These are phyloP conservation scores for Ceratobasidium sp. DNA, from an alignment of 1,284 basidiomycete genomes.

Conservation along the genomic window DNA sequence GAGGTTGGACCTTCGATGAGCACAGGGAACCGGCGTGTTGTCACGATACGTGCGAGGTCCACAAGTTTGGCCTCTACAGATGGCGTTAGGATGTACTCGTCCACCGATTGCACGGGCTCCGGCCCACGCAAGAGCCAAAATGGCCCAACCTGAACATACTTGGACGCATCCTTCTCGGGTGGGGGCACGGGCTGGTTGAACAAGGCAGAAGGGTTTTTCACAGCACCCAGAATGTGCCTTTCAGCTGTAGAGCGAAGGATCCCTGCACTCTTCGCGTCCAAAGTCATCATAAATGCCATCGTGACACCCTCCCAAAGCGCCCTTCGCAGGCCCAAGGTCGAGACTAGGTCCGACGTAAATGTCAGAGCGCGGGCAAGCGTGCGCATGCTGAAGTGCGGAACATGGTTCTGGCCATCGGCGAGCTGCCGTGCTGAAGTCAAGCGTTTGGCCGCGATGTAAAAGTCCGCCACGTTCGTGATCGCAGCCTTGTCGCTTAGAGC, in stretches of 20 bases:
- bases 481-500: conserved; percentile 89
- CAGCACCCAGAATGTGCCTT: conserved; percentile 83
- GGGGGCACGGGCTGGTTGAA: conserved; percentile 56
- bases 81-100: conserved; percentile 94
- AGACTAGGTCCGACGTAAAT: conserved; percentile 88
- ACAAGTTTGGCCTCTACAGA: conserved; percentile 97
- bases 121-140: conserved; percentile 91
- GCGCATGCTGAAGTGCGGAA: conserved; percentile 98
- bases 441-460: conserved; percentile 87
- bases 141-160: conserved; percentile 87
- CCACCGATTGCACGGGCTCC: conserved; percentile 67
- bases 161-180: conserved; percentile 54
- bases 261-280: conserved; percentile 81
- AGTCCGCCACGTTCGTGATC: conserved; percentile 92
- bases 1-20: conserved; percentile 99
- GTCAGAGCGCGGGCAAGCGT: conserved; percentile 93
- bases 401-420: conserved; percentile 93
- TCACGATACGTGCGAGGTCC: conserved; percentile 91
- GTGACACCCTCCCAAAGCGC: conserved; percentile 96
- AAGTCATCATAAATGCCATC: conserved; percentile 98
- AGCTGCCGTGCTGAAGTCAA: conserved; percentile 84
- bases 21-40: conserved; percentile 92
- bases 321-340: conserved; percentile 83
- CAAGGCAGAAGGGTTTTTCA: conserved; percentile 84
- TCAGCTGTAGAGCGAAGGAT: conserved; percentile 79